Conservation (phyloP, 495 filamentous ascomycete genomes). For the Neurospora tetrasperma region DNA sequence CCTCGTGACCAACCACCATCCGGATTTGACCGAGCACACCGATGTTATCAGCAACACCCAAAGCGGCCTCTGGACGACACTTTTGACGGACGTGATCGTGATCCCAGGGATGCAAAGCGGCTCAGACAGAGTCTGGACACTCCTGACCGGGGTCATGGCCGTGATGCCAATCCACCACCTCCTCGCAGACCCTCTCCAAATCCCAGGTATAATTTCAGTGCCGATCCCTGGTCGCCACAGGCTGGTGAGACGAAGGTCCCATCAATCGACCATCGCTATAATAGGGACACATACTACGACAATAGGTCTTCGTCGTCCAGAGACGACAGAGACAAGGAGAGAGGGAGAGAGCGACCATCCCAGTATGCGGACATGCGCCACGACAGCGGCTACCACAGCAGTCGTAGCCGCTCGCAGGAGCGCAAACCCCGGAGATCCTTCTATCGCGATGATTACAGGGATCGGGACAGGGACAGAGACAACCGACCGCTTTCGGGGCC, state of each 20-base stretch:
- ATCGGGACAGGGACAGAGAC: constrained; percentile 7
- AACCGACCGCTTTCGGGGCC: constrained; percentile 5
- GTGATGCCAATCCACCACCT: neutral
- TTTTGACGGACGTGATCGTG: neutral
- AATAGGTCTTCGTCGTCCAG: constrained; percentile 2
- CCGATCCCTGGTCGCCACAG: constrained; percentile 20
- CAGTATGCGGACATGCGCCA: constrained; percentile 12
- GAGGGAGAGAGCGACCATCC: neutral
- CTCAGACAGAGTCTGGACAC: constrained; percentile 1
- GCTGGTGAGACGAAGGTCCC: constrained; percentile 11
- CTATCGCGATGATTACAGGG: constrained; percentile 8
- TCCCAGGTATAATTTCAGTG: constrained; percentile 3
- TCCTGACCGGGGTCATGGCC: neutral
- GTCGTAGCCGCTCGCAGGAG: constrained; percentile 12
- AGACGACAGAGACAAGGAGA: constrained; percentile 9
- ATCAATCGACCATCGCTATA: constrained; percentile 3
- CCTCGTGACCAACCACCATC: neutral
- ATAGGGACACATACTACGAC: constrained; percentile 3
- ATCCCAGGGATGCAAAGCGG: constrained; percentile 13
- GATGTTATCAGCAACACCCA: neutral
- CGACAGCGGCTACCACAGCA: constrained; percentile 26
- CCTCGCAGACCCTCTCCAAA: constrained; percentile 7
- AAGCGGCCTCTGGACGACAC: constrained; percentile 16
- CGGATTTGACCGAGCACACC: constrained; percentile 1
- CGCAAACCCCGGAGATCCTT: neutral